Evolutionary conservation across 345 rosid genomes (phyloP), one percentile per base, ranked within the genome.

Genomic region (Isatis tinctoria): DNA sequence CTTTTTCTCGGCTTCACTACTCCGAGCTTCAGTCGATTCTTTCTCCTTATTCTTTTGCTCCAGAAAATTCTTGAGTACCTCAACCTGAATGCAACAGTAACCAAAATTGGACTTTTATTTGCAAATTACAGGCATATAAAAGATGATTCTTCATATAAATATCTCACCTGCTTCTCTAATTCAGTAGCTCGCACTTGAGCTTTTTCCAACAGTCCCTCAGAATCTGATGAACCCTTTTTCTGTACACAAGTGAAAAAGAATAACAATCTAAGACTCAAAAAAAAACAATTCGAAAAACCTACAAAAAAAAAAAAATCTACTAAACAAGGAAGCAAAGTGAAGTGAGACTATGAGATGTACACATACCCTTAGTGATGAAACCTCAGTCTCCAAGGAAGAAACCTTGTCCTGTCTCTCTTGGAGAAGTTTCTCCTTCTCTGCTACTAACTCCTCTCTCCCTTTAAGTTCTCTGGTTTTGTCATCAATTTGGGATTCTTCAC

Each of bases 91-190:
- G 8, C 36, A 78, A 26, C 60, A 80, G 47, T 43, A 68, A 10
- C 5, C 32, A 69, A 40, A 24, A 11, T 5, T 16, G 24, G 40
- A 48, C 11, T 22, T 4, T 7, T 11, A 0, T 62, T 73, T 52
- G 35, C 45, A 39, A 47, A 17, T 9, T 3, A 7, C 1, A 10
- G 10, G 8, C 56, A 14, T n/a, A 24, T 4, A 1, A 40, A 33
- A 75, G 8, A 35, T 10, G 47, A 17, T 48, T 26, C 40, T 37
- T 57, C 18, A 41, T 56, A 36, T 40, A 27, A 71, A 64, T 7
- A 35, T 40, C 40, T 56, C 56, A 91, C 97, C 93, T 87, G 88
- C 79, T 83, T 85, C 83, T 90, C 90, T 78, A 96, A 84, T 64
- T 90, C 96, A 27, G 67, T 84, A 40, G 80, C 92, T 64, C 81